Base-by-base conservation (phyloP, 2,329 filamentous ascomycete genomes). In the Cladosporium cucumerinum region DNA sequence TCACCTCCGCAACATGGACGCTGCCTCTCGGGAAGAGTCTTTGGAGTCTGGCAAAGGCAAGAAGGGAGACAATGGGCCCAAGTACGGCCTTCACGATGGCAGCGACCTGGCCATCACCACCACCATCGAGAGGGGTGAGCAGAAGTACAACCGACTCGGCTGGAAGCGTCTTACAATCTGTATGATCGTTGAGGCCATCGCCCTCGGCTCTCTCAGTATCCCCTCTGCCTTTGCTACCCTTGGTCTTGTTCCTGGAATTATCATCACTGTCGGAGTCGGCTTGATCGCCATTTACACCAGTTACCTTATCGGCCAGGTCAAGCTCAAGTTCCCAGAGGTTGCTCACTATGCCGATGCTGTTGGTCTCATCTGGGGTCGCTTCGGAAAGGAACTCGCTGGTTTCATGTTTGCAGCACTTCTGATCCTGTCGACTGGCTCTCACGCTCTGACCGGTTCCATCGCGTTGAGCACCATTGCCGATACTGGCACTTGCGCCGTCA, bases 301-400 rank as follows among this genome's bases (percentile, higher is more conserved):
- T 64, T 87, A 84, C 71, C 80, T 87, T 5, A 82, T 88, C 57
- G 86, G 86, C 6, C 84, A 87, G 70, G 87, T 88, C 77, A 86
- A 86, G 71, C 75, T 82, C 62, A 76, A 73, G 51, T 82, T 84
- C 71, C 79, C 79, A 3, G 69, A 78, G 11, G 70, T 81, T 28
- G 72, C 75, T 66, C 76, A 81, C 71, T 82, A 82, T 68, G 75
- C 79, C 36, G 80, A 82, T 67, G 79, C 78, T 4, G 79, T 80
- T 12, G 68, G 71, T 5, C 70, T 82, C 25, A 77, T 81, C 70
- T 78, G 78, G 69, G 80, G 80, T 25, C 69, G 72, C 18, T 72
- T 78, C 55, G 79, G 80, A 8, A 80, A 79, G 64, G 78, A 81
- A 69, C 60, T 82, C 11, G 72, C 79, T 39, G 75, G 76, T 60